Evolutionary conservation across 306 rosid genomes (phyloP).

Genomic region (Argentina anserina): DNA sequence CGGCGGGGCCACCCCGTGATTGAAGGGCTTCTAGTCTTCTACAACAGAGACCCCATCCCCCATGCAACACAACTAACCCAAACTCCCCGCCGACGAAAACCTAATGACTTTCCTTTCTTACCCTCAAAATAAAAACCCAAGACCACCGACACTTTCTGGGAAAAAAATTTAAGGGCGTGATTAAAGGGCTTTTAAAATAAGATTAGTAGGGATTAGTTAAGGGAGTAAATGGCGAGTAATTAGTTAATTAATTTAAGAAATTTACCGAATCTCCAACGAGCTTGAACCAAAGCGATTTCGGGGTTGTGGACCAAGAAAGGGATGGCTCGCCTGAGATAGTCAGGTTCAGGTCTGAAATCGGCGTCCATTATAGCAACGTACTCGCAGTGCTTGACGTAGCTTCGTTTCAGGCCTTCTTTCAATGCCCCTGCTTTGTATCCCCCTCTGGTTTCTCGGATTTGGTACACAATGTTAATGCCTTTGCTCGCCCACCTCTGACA

Average conservation of each 20-base stretch:
- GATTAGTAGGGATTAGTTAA: background rate
- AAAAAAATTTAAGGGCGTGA: conserved; percentile 14
- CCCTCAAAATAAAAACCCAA: background rate
- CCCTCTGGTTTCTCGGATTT: conserved; percentile 74
- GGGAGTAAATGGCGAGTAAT: no score
- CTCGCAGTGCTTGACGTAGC: conserved; percentile 87
- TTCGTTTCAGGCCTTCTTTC: conserved; percentile 86
- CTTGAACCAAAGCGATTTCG: conserved; percentile 85
- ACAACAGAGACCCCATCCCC: conserved; percentile 35
- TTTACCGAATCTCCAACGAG: conserved; percentile 98
- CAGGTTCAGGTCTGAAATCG: conserved; percentile 90
- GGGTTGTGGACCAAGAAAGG: conserved; percentile 83
- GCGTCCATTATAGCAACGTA: conserved; percentile 93
- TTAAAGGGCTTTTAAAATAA: conserved; percentile 1
- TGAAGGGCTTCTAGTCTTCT: conserved; percentile 32
- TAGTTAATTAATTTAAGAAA: no score
- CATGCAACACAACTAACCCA: conserved; percentile 20
- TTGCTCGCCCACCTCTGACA: conserved; percentile 97
- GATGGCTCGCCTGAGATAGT: conserved; percentile 76
- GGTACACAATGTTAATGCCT: conserved; percentile 78
- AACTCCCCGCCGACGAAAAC: conserved; percentile 28
- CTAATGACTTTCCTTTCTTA: background rate
- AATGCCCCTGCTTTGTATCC: conserved; percentile 98
- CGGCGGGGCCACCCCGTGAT: conserved; percentile 54
- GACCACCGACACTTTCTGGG: conserved; percentile 60